A percentile compares a stretch with the other conserved stretches of the same genome.
These are phyloP conservation scores for Tolypocladium tundrense DNA, from an alignment of 2,329 filamentous ascomycete species.

Conservation along the genomic window DNA sequence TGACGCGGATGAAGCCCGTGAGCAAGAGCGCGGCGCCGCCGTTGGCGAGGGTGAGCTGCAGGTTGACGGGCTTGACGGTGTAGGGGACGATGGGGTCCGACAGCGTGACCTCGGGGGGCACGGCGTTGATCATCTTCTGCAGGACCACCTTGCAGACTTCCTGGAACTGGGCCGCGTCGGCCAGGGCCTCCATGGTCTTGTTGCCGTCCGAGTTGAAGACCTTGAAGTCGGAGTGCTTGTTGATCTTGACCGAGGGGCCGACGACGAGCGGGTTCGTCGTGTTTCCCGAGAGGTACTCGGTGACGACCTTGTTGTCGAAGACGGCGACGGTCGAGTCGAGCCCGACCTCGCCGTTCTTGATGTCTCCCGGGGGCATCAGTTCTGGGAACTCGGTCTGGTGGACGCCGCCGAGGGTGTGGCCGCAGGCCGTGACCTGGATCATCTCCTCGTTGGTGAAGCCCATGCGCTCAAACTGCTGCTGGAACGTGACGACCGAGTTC, in stretches of 20 bases:
- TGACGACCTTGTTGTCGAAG: constrained; percentile 48
- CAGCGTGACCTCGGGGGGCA: constrained; percentile 39
- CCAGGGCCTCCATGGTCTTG: constrained; percentile 39
- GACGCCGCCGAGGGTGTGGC: constrained; percentile 51
- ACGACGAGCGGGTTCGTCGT: constrained; percentile 46
- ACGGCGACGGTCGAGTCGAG: constrained; percentile 36
- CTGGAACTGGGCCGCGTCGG: constrained; percentile 32
- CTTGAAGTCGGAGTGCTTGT: constrained; percentile 42
- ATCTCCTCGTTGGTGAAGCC: constrained; percentile 47
- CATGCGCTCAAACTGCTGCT: constrained; percentile 45
- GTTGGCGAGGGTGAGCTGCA: constrained; percentile 42
- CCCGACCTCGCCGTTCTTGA: constrained; percentile 29
- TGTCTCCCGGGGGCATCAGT: constrained; percentile 35
- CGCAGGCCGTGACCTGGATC: constrained; percentile 51
- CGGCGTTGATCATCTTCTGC: constrained; percentile 52
- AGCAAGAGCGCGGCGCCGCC: constrained; percentile 38
- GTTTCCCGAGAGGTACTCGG: constrained; percentile 43
- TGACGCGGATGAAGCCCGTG: constrained; percentile 46
- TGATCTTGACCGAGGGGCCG: constrained; percentile 32
- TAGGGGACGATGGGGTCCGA: constrained; percentile 44
- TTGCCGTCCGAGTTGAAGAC: constrained; percentile 48
- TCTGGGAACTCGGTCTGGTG: constrained; percentile 43
- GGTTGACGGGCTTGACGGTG: constrained; percentile 46
- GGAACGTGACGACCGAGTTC: constrained; percentile 40
- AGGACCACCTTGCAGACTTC: constrained; percentile 39